Evolutionary conservation across 169 alveolate genomes (phyloP).

Genomic region (Perkinsus marinus): DNA sequence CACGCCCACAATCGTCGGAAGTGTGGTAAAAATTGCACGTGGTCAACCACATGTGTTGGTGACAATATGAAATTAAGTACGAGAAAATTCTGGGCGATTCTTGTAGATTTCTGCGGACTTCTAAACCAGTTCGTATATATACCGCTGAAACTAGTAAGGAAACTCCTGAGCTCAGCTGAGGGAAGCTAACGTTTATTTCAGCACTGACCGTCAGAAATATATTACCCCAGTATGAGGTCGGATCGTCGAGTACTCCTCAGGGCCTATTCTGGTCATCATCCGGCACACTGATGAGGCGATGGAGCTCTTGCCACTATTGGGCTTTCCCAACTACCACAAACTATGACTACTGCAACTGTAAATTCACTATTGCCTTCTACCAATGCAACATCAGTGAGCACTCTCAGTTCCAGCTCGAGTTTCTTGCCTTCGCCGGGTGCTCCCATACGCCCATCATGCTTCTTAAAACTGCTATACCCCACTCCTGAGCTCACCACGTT

Average conservation of each 20-base stretch:
- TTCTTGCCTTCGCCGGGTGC: conserved; percentile 15
- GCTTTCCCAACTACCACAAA: background rate
- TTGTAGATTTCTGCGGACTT: no score
- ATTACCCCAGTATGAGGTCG: conserved; percentile 22
- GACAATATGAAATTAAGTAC: no score
- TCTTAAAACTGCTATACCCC: background rate
- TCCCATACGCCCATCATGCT: background rate
- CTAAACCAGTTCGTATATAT: background rate
- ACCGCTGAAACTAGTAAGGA: no score
- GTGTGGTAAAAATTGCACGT: no score
- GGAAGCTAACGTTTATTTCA: no score
- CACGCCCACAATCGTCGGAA: no score
- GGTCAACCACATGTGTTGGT: no score
- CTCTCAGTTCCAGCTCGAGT: conserved; percentile 29
- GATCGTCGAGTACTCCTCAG: conserved; percentile 19
- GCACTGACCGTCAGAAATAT: background rate
- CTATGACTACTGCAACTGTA: background rate
- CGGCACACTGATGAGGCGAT: background rate
- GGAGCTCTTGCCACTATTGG: conserved; percentile 5
- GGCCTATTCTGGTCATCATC: conserved; percentile 25
- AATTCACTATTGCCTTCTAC: background rate
- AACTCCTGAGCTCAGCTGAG: no score
- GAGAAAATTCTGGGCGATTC: no score
- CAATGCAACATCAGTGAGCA: background rate
- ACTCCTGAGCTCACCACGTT: background rate